Evolutionary conservation across 768 basidiomycete genomes (phyloP), one percentile per base, ranked within the genome.

Genomic region (Mycena amicta): DNA sequence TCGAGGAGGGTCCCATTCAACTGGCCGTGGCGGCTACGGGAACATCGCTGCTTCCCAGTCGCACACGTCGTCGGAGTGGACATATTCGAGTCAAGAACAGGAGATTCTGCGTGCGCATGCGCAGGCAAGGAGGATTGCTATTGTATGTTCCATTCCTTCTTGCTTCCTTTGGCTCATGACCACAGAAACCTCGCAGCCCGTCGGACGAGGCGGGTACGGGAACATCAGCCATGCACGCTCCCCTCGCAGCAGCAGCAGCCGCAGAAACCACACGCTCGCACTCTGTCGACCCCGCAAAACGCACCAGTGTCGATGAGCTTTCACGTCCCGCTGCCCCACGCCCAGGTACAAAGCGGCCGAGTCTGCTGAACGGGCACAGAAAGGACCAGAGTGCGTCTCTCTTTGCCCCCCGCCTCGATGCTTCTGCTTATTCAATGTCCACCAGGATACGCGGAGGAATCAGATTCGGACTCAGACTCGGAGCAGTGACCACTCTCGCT

Each of bases 11-110:
- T 52, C 55, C 18, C 43, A 57, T 8, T 57, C 60, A 6, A 57
- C 45, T 31, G 60, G 60, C 27, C 55, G 60, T 23, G 60, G 60
- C 20, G 60, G 60, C 22, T 56, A 56, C 49, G 60, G 60, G 2
- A 61, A 61, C 52, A 61, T 57, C 20, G 30, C 55, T 5, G 50
- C 55, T 4, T 20, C 71, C 70, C 63, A 49, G 68, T 68, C 40
- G 70, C 66, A 46, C 53, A 67, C n/a, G 67, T 68, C 53, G 43
- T 8, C 5, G 72, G 70, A 23, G 25, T 55, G 59, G 59, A 28
- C 59, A 27, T 60, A 60, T 18, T 55, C 59, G 50, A n/a, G 39
- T n/a, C 59, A 52, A 25, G 59, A 60, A 23, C 59, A 55, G 59
- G 59, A 60, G 53, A 46, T 60, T 46, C 54, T 60, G 33, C 53